A percentile compares a stretch with the other conserved stretches of the same genome.
Conservation (phyloP, 192 early-diverging fungal genomes). For the Podila epigama region DNA sequence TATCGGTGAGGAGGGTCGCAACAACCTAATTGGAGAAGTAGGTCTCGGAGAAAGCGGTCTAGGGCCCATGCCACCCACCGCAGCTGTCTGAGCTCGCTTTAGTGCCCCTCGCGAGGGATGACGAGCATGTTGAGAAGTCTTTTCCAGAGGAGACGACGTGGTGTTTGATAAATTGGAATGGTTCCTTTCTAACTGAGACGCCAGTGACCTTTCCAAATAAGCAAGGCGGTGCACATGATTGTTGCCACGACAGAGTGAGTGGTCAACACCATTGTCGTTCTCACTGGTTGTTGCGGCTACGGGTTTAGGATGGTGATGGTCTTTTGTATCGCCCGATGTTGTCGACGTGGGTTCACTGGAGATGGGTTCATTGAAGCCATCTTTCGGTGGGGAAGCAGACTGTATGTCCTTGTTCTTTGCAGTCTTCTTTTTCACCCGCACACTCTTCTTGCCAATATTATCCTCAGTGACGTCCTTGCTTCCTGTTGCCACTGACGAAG, state of each 20-base stretch:
- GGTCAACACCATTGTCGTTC: slow-evolving; percentile 1
- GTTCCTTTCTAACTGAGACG: not conserved
- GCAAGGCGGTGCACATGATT: slow-evolving; percentile 32
- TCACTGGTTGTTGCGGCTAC: not conserved
- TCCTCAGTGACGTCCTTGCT: not conserved
- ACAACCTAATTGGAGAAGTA: not conserved
- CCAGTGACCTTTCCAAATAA: slow-evolving; percentile 28
- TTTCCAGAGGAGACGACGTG: not conserved
- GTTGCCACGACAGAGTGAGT: slow-evolving; percentile 2
- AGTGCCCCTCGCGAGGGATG: slow-evolving; percentile 15
- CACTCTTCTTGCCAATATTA: slow-evolving; percentile 1
- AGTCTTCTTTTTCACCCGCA: slow-evolving; percentile 13
- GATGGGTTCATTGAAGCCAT: too few relatives aligned
- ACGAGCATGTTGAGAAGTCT: not conserved
- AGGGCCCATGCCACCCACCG: not conserved
- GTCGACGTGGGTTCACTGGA: too few relatives aligned
- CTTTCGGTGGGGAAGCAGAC: not conserved
- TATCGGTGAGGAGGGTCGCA: not conserved
- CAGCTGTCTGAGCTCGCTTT: slow-evolving; percentile 2
- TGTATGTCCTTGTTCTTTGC: not conserved
- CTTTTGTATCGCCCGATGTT: too few relatives aligned
- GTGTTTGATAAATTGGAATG: not conserved
- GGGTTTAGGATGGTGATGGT: not conserved
- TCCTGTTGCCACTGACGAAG: not conserved
- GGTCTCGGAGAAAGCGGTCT: not conserved